Base-by-base conservation (phyloP, 1,284 basidiomycete genomes). In the Crepidotus sp. region DNA sequence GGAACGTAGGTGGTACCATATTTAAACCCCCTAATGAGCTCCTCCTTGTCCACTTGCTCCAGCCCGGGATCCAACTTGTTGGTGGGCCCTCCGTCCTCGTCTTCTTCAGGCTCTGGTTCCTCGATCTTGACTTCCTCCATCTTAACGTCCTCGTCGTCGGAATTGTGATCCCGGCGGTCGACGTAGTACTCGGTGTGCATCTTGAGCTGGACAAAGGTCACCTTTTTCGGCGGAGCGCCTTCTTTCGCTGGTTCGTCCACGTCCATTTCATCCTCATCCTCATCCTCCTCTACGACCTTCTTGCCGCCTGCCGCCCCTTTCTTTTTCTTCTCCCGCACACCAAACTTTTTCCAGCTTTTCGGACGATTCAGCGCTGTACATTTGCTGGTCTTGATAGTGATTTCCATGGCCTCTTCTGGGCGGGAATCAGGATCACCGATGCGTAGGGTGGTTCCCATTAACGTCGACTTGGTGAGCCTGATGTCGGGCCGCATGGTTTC, bases 1-100 rank as follows among this genome's bases (percentile, higher is more conserved):
- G 91, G 89, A 1, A 83, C 83, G 61, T 92, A 91, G 2, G 84
- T 88, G 3, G 86, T 81, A 4, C 95, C 95, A 54, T 97, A 96
- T 61, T 91, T 88, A 73, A 87, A 97, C 0, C 92, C 95, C 50
- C 77, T 74, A 15, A 85, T 68, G 11, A 92, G 76, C 13, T 82
- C 69, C 46, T 91, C 85, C 56, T 81, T 80, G 51, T 84, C 80
- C 4, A 87, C 73, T 52, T 70, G 74, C 55, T 73, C 70, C 19
- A 63, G 27, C 6, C 11, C 46, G 4, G 50, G 49, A 8, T 45
- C 35, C 10, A 48, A 31, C 43, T 45, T 48, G 33, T 39, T 45
- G 27, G 43, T 31, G 11, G 29, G 13, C 6, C 6, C 34, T 7
- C 62, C 61, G 17, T 61, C 62, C 10, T 61, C 57, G 40, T 58